phyloP scores from a whole-genome alignment of 139 green algal species.

The Asterochloris sp. region DNA sequence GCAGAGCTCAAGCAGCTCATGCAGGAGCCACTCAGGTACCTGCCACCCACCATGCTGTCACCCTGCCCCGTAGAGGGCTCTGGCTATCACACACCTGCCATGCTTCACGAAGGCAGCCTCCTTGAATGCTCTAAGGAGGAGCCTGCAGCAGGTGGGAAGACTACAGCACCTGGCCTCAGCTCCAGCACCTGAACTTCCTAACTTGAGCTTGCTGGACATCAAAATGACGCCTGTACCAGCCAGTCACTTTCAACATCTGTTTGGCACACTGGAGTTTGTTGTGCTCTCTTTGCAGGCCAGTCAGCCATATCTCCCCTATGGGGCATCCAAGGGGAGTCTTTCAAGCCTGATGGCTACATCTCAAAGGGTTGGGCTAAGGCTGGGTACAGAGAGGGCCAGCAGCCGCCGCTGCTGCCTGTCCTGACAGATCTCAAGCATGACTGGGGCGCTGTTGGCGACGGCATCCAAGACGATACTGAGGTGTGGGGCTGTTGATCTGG shows the following conservation, averaged over 20 bases:
- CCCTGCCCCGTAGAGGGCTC: too few relatives aligned
- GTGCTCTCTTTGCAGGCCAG: neutral
- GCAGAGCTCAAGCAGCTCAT: too few relatives aligned
- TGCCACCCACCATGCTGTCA: too few relatives aligned
- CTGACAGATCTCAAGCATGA: constrained; percentile 2
- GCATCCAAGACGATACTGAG: constrained; percentile 4
- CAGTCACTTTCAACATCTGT: neutral
- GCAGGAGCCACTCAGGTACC: too few relatives aligned
- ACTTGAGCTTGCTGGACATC: too few relatives aligned
- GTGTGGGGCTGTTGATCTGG: neutral
- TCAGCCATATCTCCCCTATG: neutral
- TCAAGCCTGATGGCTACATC: neutral
- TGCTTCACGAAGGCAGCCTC: too few relatives aligned
- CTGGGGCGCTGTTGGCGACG: constrained; percentile 10
- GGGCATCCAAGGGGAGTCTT: constrained; percentile 4
- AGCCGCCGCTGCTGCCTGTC: neutral
- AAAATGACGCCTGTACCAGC: too few relatives aligned
- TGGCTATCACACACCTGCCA: too few relatives aligned
- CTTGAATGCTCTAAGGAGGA: too few relatives aligned
- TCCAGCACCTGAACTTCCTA: too few relatives aligned
- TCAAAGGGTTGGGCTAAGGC: neutral
- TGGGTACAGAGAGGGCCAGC: constrained; percentile 1
- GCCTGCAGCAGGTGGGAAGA: too few relatives aligned
- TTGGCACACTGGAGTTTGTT: neutral
- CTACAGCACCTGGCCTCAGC: too few relatives aligned